Evolutionary conservation across 768 basidiomycete species (phyloP).

Genomic region (Leucogyrophana mollusca): DNA sequence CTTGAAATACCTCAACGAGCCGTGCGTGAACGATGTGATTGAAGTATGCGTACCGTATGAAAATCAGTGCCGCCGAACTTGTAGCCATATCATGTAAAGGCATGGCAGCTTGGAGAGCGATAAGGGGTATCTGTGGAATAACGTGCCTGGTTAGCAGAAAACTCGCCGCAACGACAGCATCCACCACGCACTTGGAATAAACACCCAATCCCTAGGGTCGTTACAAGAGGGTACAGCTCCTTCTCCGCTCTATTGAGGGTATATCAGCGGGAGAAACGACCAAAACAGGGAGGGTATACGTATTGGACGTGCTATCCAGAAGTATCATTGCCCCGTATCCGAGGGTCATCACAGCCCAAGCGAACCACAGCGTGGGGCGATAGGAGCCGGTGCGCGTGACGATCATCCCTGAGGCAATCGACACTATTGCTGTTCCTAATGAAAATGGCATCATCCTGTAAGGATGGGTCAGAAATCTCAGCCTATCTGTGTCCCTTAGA

Average conservation of each 20-base stretch:
- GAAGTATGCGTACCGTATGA: slow-evolving; percentile 64
- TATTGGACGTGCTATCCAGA: slow-evolving; percentile 56
- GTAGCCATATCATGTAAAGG: slow-evolving; percentile 87
- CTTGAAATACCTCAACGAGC: slow-evolving; percentile 28
- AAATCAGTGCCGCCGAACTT: slow-evolving; percentile 66
- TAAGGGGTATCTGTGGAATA: slow-evolving; percentile 57
- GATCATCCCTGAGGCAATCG: slow-evolving; percentile 55
- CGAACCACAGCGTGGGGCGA: slow-evolving; percentile 60
- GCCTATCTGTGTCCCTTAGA: neutral
- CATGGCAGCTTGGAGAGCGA: slow-evolving; percentile 84
- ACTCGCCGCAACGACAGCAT: neutral
- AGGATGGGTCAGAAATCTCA: no score
- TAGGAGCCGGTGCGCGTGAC: slow-evolving; percentile 60
- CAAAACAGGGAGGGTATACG: slow-evolving; percentile 35
- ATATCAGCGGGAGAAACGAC: no score
- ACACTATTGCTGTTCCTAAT: slow-evolving; percentile 52
- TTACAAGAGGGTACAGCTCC: slow-evolving; percentile 62
- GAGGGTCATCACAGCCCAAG: slow-evolving; percentile 54
- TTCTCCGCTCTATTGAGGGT: slow-evolving; percentile 68
- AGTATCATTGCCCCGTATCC: slow-evolving; percentile 75
- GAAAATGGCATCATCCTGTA: slow-evolving; percentile 75
- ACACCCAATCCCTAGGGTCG: slow-evolving; percentile 63
- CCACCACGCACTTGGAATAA: slow-evolving; percentile 52
- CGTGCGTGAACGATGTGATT: slow-evolving; percentile 26
- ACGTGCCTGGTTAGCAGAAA: slow-evolving; percentile 2